Evolutionary conservation across 805 yeast species (phyloP), one percentile per base, ranked within the genome.

Genomic region (Lipomyces oligophaga): DNA sequence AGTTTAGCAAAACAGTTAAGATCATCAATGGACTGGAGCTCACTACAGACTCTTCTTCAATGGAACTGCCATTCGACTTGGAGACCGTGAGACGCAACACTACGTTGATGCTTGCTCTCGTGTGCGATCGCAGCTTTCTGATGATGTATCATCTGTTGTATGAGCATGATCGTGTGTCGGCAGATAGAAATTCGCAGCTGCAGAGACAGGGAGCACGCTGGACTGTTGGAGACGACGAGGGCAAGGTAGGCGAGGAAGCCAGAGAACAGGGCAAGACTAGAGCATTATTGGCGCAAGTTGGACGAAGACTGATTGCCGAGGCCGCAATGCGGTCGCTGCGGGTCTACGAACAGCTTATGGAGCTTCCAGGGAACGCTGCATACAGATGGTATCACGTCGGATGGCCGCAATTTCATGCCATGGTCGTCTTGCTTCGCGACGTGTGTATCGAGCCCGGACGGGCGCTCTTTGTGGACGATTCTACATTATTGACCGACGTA

Each of bases 331-430:
- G 53, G 18, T 33, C 49, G 20, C 7, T 48, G 35, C 24, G 41
- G 16, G 31, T 44, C 19, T 48, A 39, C 26, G 34, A 40, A 27
- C 22, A 16, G n/a, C 28, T 28, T 16, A 32, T 31, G 2, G 25
- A 39, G 15, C 13, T 27, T 11, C 48, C 45, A 6, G 16, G 13
- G 6, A 13, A 22, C 11, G 7, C 27, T 38, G 15, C 22, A 26
- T 28, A 28, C 11, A 30, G 40, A 5, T 48, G 49, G 53, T 40
- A 43, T 31, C 20, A 24, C 13, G 8, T 31, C 2, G 22, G 34
- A 7, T 24, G 30, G 10, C 48, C 50, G 8, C 53, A 48, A 32
- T 48, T 48, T 24, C 49, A 43, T 19, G 47, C 53, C n/a, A 41
- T 45, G 32, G 38, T 41, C 32, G 43, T 48, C n/a, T 35, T 44